Evolutionary conservation across 1,284 basidiomycete species (phyloP), one percentile per base, ranked within the genome.

Genomic region (Garcileccinum viscosum): DNA sequence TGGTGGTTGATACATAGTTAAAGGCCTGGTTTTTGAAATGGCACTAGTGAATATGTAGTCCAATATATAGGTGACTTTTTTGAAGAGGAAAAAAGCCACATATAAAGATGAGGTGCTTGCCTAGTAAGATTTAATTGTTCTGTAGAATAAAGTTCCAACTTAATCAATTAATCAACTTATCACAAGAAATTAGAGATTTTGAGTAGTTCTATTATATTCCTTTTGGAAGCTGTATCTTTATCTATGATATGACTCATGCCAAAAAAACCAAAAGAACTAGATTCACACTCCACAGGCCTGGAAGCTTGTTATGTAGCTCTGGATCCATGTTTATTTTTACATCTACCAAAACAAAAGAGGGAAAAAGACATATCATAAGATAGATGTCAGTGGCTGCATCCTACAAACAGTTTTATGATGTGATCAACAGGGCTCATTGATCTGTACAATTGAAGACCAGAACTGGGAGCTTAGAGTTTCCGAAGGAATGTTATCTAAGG

Each of bases 261-360:
- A 19, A 35, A 62, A 62, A 63, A 33, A 5, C 32, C 59, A 66
- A 63, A 14, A 66, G 33, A 63, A 32, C 40, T 40, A 66, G 40
- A 19, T 24, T 7, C 22, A 27, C 59, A 32, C 17, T 63, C 24
- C n/a, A 27, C 27, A 37, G 12, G 32, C n/a, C 40, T 12, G 8
- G 24, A 14, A 17, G 60, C 40, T 24, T 33, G 5, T 27, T 35
- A 7, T 12, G 17, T 32, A 27, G 17, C 32, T 67, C 50, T 17
- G 38, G 38, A n/a, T 42, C 30, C 3, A 66, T 67, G 47, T 38
- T 69, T 27, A 40, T 68, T 17, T 59, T 35, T n/a, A 69, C 37
- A 1, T n/a, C 53, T 11, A 67, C 66, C 12, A 24, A 37, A 17
- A 68, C 66, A 22, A 17, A n/a, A 62, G 67, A 14, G 35, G 58